Conservation (phyloP, 441 rosid species). For the Dalechampia spathulata region DNA sequence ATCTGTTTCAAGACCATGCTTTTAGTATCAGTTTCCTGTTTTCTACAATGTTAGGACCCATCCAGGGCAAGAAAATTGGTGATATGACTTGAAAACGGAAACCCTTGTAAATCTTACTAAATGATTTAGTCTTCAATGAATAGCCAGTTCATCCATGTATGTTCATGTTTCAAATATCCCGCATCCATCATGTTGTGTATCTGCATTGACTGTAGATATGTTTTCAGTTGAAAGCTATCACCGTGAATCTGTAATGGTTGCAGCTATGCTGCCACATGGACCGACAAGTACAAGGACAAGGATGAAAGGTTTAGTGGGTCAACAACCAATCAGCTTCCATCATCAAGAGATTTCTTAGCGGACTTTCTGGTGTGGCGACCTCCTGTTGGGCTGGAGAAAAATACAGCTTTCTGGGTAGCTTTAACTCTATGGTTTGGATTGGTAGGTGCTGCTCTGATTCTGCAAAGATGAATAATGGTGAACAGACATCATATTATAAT, state of each 20-base stretch:
- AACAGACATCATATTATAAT: constrained; percentile 4
- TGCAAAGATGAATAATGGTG: constrained; percentile 44
- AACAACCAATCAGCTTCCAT: constrained; percentile 60
- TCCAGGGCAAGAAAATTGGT: not conserved
- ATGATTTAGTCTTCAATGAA: not conserved
- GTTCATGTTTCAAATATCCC: not conserved
- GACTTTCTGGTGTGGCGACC: constrained; percentile 83
- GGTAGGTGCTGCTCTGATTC: constrained; percentile 79
- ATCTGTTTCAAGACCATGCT: not conserved
- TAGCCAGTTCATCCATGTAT: not conserved
- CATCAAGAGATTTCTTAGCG: constrained; percentile 62
- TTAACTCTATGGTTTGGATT: constrained; percentile 76
- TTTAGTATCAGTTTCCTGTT: not conserved
- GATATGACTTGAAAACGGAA: too few relatives aligned
- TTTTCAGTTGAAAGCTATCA: too few relatives aligned
- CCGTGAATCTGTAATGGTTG: constrained; percentile 9
- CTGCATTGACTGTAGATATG: too few relatives aligned
- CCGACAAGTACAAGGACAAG: constrained; percentile 61
- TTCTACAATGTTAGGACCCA: too few relatives aligned
- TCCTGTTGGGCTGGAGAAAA: constrained; percentile 61
- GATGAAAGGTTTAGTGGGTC: constrained; percentile 39
- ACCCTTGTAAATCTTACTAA: not conserved
- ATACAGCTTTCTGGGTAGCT: constrained; percentile 61
- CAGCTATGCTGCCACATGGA: constrained; percentile 91
- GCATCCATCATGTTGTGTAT: too few relatives aligned